phyloP scores from a whole-genome alignment of 2,329 filamentous ascomycete genomes.

The Pestalotiopsis fici region DNA sequence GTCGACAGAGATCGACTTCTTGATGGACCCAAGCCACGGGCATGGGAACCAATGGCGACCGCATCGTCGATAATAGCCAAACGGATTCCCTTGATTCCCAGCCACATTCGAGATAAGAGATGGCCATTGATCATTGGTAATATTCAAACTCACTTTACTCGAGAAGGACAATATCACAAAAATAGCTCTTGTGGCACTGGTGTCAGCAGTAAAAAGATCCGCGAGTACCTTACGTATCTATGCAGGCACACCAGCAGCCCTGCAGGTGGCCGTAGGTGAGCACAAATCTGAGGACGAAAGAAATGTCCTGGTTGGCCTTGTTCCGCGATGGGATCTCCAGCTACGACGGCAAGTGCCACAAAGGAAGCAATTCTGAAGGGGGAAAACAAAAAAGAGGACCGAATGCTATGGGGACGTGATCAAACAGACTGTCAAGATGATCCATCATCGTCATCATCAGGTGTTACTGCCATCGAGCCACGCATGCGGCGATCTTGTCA shows the following conservation, averaged over 20 bases:
- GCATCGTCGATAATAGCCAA: not conserved
- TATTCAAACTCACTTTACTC: not conserved
- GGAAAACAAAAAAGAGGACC: not conserved
- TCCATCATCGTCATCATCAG: not conserved
- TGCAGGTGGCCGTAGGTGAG: not conserved
- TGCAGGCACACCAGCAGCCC: not conserved
- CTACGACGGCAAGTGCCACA: not conserved
- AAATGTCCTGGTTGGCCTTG: conserved; percentile 1
- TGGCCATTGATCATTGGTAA: not conserved
- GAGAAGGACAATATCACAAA: not conserved
- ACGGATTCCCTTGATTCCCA: not conserved
- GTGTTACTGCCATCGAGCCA: not conserved
- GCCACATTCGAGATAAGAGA: not conserved
- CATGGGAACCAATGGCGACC: not conserved
- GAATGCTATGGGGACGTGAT: not conserved
- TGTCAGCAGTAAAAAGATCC: not conserved
- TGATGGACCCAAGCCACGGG: not conserved
- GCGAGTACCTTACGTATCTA: conserved; percentile 6
- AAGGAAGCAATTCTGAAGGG: not conserved
- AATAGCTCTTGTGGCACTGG: conserved; percentile 1
- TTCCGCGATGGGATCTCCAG: not conserved
- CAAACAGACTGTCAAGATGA: not conserved
- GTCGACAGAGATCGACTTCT: not conserved
- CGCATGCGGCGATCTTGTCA: not conserved
- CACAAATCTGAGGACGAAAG: not conserved